Evolutionary conservation across 1,284 basidiomycete genomes (phyloP), one percentile per base, ranked within the genome.

Genomic region (Sporisorium reilianum): DNA sequence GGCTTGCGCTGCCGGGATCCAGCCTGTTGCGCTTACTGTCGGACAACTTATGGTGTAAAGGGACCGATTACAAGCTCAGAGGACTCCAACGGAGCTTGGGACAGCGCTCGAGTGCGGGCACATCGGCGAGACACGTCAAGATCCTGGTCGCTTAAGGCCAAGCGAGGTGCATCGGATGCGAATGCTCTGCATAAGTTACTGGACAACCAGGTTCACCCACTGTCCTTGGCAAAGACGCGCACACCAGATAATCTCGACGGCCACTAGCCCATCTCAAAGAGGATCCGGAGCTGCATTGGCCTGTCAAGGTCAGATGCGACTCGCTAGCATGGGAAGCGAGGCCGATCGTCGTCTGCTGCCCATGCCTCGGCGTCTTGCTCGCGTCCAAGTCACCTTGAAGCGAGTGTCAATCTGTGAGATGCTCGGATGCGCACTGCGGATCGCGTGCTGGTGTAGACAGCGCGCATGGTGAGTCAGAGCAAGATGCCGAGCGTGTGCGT

Each of bases 251-350:
- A n/a, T n/a, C n/a, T n/a, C n/a, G n/a, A n/a, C n/a, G n/a, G n/a
- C n/a, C n/a, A n/a, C n/a, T n/a, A n/a, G n/a, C n/a, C n/a, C n/a
- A n/a, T n/a, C n/a, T n/a, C n/a, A n/a, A n/a, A n/a, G n/a, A n/a
- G n/a, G n/a, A n/a, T n/a, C n/a, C n/a, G n/a, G n/a, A n/a, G n/a
- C n/a, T n/a, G n/a, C 36, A 38, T 18, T 9, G 36, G 16, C 16
- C 36, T 18, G 36, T 38, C 36, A 16, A 38, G 8, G 16, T 16
- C 16, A 38, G 14, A 41, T 20, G 8, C 38, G 38, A 20, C 18
- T 41, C 38, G n/a, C 38, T 41, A 41, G 38, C 38, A 41, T 41
- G 38, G 38, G 38, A 41, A 20, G 18, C 38, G n/a, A 34, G 30
- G 10, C 30, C 34, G 14, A 38, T n/a, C n/a, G n/a, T n/a, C n/a